phyloP scores from a whole-genome alignment of 345 rosid genomes.

The Citrus sinensis region DVS_A1.0 CM039166.1:17336501-17337000 shows the following conservation, averaged over 20 bases:
- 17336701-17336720: background rate
- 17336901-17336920: background rate
- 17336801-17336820: conserved; percentile 27
- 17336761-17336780: conserved; percentile 21
- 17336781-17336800: conserved; percentile 24
- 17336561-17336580: background rate
- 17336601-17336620: conserved; percentile 19
- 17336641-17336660: background rate
- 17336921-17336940: background rate
- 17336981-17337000: conserved; percentile 67
- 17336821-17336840: conserved; percentile 14
- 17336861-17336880: conserved; percentile 7
- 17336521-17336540: background rate
- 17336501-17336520: background rate
- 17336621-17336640: background rate
- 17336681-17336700: background rate
- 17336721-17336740: background rate
- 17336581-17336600: background rate
- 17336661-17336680: background rate
- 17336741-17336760: background rate
- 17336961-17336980: conserved; percentile 12
- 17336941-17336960: background rate
- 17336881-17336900: background rate
- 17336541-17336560: background rate
- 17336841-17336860: conserved; percentile 32